phyloP scores from a whole-genome alignment of 129 eudicot species.

The Rutidosis leptorrhynchoides region DNA sequence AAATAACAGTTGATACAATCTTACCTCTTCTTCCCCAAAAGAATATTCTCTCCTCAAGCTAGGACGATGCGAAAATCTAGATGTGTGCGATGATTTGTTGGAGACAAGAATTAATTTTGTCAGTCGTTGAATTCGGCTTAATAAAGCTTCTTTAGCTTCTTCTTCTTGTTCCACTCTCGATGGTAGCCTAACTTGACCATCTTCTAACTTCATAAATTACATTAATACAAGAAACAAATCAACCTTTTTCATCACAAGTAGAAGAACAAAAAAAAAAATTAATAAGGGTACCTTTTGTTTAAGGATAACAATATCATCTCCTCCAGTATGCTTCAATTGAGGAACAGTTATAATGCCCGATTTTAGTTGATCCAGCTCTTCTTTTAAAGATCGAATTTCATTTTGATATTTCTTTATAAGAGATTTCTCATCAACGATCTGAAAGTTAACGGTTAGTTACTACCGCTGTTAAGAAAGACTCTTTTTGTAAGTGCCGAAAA shows the following conservation, averaged over 20 bases:
- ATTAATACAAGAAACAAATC: constrained; percentile 24
- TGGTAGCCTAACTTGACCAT: constrained; percentile 75
- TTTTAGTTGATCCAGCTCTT: constrained; percentile 81
- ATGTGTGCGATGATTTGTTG: constrained; percentile 69
- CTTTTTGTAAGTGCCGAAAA: constrained; percentile 12
- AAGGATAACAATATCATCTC: constrained; percentile 62
- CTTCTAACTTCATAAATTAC: constrained; percentile 70
- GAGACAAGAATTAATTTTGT: constrained; percentile 95
- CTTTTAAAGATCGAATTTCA: constrained; percentile 81
- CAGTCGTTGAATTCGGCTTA: constrained; percentile 81
- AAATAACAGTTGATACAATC: constrained; percentile 6
- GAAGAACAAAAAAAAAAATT: constrained; percentile 6
- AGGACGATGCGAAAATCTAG: constrained; percentile 62
- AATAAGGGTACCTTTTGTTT: constrained; percentile 72
- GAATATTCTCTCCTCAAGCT: constrained; percentile 84
- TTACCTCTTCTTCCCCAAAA: constrained; percentile 97
- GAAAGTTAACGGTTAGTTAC: constrained; percentile 16
- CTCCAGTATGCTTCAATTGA: constrained; percentile 53
- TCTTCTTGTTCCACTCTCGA: constrained; percentile 64
- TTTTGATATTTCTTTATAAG: constrained; percentile 94
- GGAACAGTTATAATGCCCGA: constrained; percentile 64
- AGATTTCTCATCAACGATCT: constrained; percentile 94
- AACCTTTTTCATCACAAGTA: constrained; percentile 2
- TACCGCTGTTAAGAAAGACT: constrained; percentile 13
- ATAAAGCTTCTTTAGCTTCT: constrained; percentile 89